Evolutionary conservation across 176 grass and related monocot species (phyloP), one percentile per base, ranked within the genome.

Genomic region (Bonia amplexicaulis): DNA sequence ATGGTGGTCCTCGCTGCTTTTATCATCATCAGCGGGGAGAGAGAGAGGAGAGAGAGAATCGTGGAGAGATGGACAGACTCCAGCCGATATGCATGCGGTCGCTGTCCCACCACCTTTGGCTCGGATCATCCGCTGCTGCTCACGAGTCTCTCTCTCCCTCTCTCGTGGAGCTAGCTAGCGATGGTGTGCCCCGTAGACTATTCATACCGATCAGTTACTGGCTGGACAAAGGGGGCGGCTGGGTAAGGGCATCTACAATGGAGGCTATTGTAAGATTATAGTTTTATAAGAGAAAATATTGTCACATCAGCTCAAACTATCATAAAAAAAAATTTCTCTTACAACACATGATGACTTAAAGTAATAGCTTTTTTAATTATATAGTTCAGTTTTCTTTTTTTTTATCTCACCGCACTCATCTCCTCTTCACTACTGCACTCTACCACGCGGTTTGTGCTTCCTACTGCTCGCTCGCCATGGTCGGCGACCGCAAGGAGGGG

Each of bases 71-170:
- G 70, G 86, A 73, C 80, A 71, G 86, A 15, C 84, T 92, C 86
- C 73, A 55, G 86, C 86, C 39, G 89, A 84, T 91, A 95, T 88
- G 70, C 55, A 79, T 71, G 69, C 88, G 23, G 88, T 87, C 85
- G 80, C 79, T 90, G 90, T 87, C 88, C 35, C 51, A 54, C 74
- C 53, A n/a, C 44, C 67, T 78, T 89, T 89, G 90, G 79, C 76
- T 80, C 87, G 42, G 51, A 73, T 67, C 52, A 47, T 78, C 55
- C 51, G 80, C 80, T 67, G 76, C 59, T 47, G 82, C 27, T 86
- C 83, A 86, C 86, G 66, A 83, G 66, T 35, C 73, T 51, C 71
- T 62, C 19, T 62, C 74, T 29, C 40, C 17, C 7, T 12, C 19
- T 9, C 54, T 4, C 6, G 6, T 6, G 16, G 16, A 53, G 16